phyloP scores from a whole-genome alignment of 805 yeast species.

The Tetrapisispora taiwanensis region DNA sequence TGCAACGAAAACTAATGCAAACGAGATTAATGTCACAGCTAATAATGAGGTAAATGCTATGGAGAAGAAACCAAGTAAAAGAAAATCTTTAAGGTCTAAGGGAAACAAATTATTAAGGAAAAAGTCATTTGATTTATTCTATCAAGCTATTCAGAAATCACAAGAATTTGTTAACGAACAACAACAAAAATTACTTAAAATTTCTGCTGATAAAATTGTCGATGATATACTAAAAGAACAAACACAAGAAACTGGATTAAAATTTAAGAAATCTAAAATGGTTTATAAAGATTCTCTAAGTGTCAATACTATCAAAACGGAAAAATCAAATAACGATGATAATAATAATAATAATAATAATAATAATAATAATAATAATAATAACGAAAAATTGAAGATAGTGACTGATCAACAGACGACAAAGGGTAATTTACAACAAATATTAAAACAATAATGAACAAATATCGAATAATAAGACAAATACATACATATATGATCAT shows the following conservation, averaged over 20 bases:
- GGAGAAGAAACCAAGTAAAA: not conserved
- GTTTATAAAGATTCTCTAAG: not conserved
- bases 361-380: not conserved
- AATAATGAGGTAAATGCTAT: not conserved
- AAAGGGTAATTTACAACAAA: not conserved
- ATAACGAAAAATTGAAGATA: not conserved
- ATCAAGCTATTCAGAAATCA: conserved; percentile 9
- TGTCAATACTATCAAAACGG: not conserved
- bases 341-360: not conserved
- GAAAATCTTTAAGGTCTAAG: not conserved
- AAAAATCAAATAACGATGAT: not conserved
- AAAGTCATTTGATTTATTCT: conserved; percentile 11
- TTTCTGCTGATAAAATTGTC: conserved; percentile 10
- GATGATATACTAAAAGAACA: conserved; percentile 10
- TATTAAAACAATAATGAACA: too few relatives aligned
- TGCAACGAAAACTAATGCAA: not conserved
- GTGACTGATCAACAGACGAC: not conserved
- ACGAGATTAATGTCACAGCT: not conserved
- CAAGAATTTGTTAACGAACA: conserved; percentile 4
- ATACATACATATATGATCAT: too few relatives aligned
- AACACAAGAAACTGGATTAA: not conserved
- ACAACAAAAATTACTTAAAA: conserved; percentile 5
- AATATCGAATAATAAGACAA: too few relatives aligned
- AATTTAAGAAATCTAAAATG: not conserved
- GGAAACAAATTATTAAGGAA: conserved; percentile 6